These are phyloP conservation scores for Xylaria acuta DNA, from an alignment of 495 filamentous ascomycete species.

Conservation along the genomic window DNA sequence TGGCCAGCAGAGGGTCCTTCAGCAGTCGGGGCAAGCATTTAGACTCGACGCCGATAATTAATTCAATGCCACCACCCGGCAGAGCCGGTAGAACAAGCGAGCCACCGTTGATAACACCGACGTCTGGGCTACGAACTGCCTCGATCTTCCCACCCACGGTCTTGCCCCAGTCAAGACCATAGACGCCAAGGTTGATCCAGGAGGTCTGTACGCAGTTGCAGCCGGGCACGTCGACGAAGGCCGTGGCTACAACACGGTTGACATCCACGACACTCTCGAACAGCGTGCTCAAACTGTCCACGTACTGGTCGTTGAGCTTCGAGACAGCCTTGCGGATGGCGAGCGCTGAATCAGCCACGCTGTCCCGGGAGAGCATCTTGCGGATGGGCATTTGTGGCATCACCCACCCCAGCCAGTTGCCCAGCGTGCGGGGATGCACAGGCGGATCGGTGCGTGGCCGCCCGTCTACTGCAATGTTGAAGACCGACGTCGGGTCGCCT, in stretches of 20 bases:
- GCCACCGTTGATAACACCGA: constrained; percentile 44
- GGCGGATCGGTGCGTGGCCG: constrained; percentile 41
- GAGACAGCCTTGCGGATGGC: constrained; percentile 31
- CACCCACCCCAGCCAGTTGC: constrained; percentile 45
- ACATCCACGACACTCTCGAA: constrained; percentile 36
- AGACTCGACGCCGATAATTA: constrained; percentile 45
- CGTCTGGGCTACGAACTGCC: constrained; percentile 41
- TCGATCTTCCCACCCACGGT: constrained; percentile 42
- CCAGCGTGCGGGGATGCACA: constrained; percentile 41
- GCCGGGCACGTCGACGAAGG: constrained; percentile 45
- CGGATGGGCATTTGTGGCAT: constrained; percentile 37
- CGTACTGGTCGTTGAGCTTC: constrained; percentile 37
- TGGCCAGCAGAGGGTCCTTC: constrained; percentile 39
- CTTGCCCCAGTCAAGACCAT: constrained; percentile 44
- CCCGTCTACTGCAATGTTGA: constrained; percentile 46
- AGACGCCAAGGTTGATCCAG: constrained; percentile 43
- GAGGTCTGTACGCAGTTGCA: constrained; percentile 43
- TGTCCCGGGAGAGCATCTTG: constrained; percentile 40
- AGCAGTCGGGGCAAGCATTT: constrained; percentile 33
- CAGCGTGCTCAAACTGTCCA: constrained; percentile 34
- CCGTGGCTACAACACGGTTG: constrained; percentile 40
- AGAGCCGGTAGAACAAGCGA: constrained; percentile 46
- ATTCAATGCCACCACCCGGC: constrained; percentile 46
- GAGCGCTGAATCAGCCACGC: constrained; percentile 40
- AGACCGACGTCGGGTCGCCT: constrained; percentile 40